phyloP scores from a whole-genome alignment of 495 filamentous ascomycete species.

The Penicillium turbatum region DNA sequence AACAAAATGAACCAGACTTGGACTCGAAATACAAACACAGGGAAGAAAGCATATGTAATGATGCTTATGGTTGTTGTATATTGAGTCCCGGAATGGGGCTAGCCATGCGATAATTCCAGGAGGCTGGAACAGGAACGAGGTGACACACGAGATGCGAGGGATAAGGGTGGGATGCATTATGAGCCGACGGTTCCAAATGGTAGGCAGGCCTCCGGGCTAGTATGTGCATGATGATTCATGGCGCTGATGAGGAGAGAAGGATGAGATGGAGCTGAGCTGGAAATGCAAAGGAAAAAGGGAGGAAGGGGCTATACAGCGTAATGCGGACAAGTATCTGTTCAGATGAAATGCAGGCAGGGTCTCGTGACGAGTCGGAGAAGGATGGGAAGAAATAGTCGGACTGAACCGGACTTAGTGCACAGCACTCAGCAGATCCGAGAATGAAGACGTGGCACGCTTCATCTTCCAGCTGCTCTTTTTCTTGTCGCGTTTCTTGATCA shows the following conservation, averaged over 20 bases:
- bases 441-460: conserved; percentile 51
- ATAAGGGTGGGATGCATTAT: conserved; percentile 3
- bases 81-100: not conserved
- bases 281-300: not conserved
- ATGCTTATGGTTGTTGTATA: conserved; percentile 13
- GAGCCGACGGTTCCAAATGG: not conserved
- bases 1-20: conserved; percentile 1
- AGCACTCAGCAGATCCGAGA: conserved; percentile 42
- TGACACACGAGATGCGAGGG: not conserved
- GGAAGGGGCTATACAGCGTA: not conserved
- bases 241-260: conserved; percentile 4
- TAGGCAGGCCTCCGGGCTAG: not conserved
- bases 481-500: conserved; percentile 78
- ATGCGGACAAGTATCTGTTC: not conserved
- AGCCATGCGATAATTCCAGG: conserved; percentile 3
- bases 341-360: not conserved
- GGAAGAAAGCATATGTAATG: conserved; percentile 13
- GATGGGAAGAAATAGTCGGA: not conserved
- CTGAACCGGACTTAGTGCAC: conserved; percentile 32
- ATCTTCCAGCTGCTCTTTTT: conserved; percentile 70
- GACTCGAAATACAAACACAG: conserved; percentile 1
- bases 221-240: conserved; percentile 27
- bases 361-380: not conserved
- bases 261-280: conserved; percentile 1
- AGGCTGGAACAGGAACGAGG: not conserved